Percentiles rank a stretch among this genome's conserved stretches.
These are phyloP conservation scores for Collariella sp. DNA, from an alignment of 495 filamentous ascomycete genomes.

Conservation along the genomic window DNA sequence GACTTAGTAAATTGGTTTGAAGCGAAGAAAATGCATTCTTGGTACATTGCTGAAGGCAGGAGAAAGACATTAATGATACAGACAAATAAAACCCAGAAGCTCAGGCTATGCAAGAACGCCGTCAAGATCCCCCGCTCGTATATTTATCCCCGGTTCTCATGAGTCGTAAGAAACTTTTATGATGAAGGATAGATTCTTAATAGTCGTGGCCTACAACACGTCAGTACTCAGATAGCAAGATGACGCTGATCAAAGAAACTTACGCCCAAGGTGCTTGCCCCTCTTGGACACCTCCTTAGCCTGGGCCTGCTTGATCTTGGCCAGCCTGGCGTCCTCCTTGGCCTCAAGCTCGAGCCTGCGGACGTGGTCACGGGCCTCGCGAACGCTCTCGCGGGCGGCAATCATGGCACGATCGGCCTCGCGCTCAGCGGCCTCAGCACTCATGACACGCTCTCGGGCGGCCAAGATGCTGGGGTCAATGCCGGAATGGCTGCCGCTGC, in stretches of 20 bases:
- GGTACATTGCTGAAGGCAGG: too few species aligned
- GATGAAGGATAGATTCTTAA: background rate
- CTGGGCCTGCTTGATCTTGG: constrained; percentile 60
- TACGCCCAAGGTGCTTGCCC: constrained; percentile 57
- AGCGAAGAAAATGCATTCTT: too few species aligned
- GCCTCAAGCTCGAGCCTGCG: constrained; percentile 55
- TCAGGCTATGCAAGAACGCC: too few species aligned
- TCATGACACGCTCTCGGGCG: constrained; percentile 49
- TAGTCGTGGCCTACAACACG: background rate
- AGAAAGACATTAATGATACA: too few species aligned
- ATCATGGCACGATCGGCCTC: constrained; percentile 55
- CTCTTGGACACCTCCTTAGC: constrained; percentile 55
- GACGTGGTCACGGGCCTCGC: constrained; percentile 54
- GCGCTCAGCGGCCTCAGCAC: constrained; percentile 50
- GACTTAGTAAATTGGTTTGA: too few species aligned
- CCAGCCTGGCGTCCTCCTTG: constrained; percentile 47
- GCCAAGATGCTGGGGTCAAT: constrained; percentile 52
- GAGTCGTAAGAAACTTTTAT: background rate
- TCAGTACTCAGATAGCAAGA: background rate
- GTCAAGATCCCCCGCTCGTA: too few species aligned
- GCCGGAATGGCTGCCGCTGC: constrained; percentile 33
- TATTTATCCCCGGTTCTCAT: too few species aligned
- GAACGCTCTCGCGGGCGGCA: constrained; percentile 47
- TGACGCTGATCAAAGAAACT: constrained; percentile 19
- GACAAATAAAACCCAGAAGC: too few species aligned